These are phyloP conservation scores for Debaryomyces udenii DNA, from an alignment of 1,139 yeast genomes.

Conservation along the genomic window DNA sequence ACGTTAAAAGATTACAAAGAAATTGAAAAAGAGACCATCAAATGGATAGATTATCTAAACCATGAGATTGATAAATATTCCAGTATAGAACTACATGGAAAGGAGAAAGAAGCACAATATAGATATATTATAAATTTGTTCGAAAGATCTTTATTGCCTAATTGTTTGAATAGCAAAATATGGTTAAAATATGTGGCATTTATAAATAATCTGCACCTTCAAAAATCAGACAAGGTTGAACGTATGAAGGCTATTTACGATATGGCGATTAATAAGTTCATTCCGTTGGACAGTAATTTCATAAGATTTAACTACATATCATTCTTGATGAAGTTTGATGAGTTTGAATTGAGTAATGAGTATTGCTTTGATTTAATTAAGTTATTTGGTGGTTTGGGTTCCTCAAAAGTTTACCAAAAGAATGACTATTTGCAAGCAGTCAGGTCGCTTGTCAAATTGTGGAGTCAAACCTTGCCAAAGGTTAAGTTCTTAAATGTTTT, in stretches of 20 bases:
- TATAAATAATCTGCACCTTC: conserved; percentile 20
- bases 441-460: conserved; percentile 22
- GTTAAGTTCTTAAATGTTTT: conserved; percentile 14
- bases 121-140: conserved; percentile 40
- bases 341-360: conserved; percentile 29
- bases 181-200: conserved; percentile 64
- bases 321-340: conserved; percentile 28
- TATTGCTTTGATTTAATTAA: conserved; percentile 33
- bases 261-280: conserved; percentile 46
- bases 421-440: conserved; percentile 27
- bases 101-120: conserved; percentile 11
- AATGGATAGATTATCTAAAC: conserved; percentile 58
- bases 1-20: conserved; percentile 27
- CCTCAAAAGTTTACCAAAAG: conserved; percentile 23
- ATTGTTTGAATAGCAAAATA: conserved; percentile 49
- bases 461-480: conserved; percentile 18
- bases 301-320: conserved; percentile 47
- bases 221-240: conserved; percentile 23
- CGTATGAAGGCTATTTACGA: conserved; percentile 36
- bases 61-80: conserved; percentile 36
- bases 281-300: conserved; percentile 43
- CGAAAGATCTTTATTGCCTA: conserved; percentile 64
- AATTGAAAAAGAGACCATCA: conserved; percentile 35
- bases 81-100: neutral
- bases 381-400: conserved; percentile 27